These are phyloP conservation scores for Cystofilobasidium capitatum DNA, from an alignment of 768 basidiomycete species.

Conservation along the genomic window DNA sequence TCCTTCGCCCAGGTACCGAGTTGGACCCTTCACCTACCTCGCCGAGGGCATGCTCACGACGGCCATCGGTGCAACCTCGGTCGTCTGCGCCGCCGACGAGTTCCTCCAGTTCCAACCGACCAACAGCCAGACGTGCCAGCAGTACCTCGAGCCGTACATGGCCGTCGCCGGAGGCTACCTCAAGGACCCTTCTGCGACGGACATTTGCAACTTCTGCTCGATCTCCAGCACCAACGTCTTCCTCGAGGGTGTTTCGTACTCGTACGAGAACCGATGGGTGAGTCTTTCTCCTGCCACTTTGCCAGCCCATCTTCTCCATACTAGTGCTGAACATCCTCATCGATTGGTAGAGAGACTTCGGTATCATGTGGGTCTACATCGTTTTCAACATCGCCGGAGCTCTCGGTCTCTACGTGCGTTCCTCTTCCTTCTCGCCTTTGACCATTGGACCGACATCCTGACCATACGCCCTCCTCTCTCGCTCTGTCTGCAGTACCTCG, in stretches of 20 bases:
- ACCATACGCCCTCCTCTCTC: neutral
- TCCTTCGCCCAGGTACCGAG: conserved; percentile 34
- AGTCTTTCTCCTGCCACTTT: neutral
- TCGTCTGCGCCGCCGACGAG: conserved; percentile 29
- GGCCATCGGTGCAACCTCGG: conserved; percentile 32
- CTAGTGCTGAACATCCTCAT: neutral
- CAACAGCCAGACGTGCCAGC: conserved; percentile 55
- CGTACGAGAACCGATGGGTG: neutral
- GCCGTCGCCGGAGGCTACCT: conserved; percentile 57
- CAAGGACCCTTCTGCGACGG: conserved; percentile 53
- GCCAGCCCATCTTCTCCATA: neutral
- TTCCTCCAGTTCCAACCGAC: conserved; percentile 57
- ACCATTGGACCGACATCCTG: neutral
- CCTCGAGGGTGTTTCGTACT: neutral
- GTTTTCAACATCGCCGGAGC: neutral
- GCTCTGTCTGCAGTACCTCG: neutral
- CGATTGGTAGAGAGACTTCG: neutral
- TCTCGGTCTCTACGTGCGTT: neutral
- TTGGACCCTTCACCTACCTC: conserved; percentile 43
- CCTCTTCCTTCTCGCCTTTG: neutral
- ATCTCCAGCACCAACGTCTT: conserved; percentile 1
- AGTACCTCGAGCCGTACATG: conserved; percentile 62
- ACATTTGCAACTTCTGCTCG: conserved; percentile 58
- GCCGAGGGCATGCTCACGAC: conserved; percentile 27
- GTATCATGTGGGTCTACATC: neutral